A percentile compares a stretch with the other conserved stretches of the same genome.
These are phyloP conservation scores for Pichia sp. DNA, from an alignment of 1,139 yeast genomes.

Conservation along the genomic window DNA sequence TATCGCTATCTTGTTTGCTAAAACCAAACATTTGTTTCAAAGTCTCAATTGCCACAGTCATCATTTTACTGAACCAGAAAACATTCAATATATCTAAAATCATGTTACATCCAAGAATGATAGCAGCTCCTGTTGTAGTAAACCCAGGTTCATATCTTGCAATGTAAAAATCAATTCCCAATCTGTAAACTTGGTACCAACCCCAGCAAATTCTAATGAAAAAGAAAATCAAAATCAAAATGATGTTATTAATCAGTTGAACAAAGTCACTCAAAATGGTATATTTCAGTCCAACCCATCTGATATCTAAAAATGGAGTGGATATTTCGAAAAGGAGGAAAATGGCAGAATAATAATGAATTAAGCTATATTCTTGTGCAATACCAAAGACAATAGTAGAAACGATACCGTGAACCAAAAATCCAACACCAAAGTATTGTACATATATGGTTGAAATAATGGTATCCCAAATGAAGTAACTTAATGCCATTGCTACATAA, in stretches of 20 bases:
- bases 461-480: slow-evolving; percentile 92
- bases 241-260: slow-evolving; percentile 60
- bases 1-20: slow-evolving; percentile 15
- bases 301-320: slow-evolving; percentile 85
- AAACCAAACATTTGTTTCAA: slow-evolving; percentile 24
- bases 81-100: slow-evolving; percentile 62
- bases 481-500: slow-evolving; percentile 62
- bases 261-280: slow-evolving; percentile 47
- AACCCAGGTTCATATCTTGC: slow-evolving; percentile 35
- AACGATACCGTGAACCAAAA: slow-evolving; percentile 77
- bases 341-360: slow-evolving; percentile 75
- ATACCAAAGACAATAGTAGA: slow-evolving; percentile 68
- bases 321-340: slow-evolving; percentile 84
- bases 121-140: slow-evolving; percentile 34
- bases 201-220: slow-evolving; percentile 81
- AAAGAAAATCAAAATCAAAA: slow-evolving; percentile 66
- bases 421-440: slow-evolving; percentile 69
- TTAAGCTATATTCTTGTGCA: slow-evolving; percentile 56
- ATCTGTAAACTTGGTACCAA: slow-evolving; percentile 53
- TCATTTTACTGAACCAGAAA: slow-evolving; percentile 80
- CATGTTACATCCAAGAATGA: slow-evolving; percentile 55
- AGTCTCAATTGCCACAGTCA: slow-evolving; percentile 57
- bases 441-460: slow-evolving; percentile 54
- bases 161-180: slow-evolving; percentile 46
- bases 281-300: slow-evolving; percentile 81